These are phyloP conservation scores for Fagopyrum esculentum DNA, from an alignment of 148 eudicot species.

Conservation along the genomic window DNA sequence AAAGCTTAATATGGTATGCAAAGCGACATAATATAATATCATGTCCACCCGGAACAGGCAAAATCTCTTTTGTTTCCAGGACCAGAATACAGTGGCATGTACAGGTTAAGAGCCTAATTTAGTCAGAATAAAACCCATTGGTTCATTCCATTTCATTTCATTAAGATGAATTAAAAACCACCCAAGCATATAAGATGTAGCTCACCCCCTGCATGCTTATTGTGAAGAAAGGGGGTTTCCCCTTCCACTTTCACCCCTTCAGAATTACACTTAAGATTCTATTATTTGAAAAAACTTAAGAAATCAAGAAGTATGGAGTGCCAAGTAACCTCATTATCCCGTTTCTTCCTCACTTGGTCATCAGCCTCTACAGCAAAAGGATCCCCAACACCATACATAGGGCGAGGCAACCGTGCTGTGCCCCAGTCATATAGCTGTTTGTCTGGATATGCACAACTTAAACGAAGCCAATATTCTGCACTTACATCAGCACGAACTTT, in stretches of 20 bases:
- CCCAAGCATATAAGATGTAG: background rate
- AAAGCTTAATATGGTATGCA: background rate
- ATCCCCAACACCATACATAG: conserved; percentile 80
- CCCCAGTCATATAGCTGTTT: conserved; percentile 94
- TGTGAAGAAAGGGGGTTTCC: background rate
- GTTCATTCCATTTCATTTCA: background rate
- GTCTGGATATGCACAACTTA: conserved; percentile 70
- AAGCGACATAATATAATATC: background rate
- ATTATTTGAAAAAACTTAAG: no score
- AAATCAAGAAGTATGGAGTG: background rate
- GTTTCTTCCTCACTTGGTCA: conserved; percentile 83
- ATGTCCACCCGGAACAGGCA: background rate
- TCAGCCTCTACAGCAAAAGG: conserved; percentile 79
- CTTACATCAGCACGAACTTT: conserved; percentile 85
- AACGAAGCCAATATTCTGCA: conserved; percentile 88
- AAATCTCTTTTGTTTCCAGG: background rate
- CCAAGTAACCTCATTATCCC: conserved; percentile 73
- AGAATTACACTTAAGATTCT: conserved; percentile 1
- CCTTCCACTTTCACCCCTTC: background rate
- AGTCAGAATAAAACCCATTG: conserved; percentile 3
- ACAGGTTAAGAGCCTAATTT: background rate
- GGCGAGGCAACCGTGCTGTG: conserved; percentile 66
- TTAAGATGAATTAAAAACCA: background rate
- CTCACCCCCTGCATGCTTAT: background rate
- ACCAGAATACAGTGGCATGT: background rate